Conservation (phyloP, 176 grass and related monocot genomes). For the Triticum timopheevii region DNA sequence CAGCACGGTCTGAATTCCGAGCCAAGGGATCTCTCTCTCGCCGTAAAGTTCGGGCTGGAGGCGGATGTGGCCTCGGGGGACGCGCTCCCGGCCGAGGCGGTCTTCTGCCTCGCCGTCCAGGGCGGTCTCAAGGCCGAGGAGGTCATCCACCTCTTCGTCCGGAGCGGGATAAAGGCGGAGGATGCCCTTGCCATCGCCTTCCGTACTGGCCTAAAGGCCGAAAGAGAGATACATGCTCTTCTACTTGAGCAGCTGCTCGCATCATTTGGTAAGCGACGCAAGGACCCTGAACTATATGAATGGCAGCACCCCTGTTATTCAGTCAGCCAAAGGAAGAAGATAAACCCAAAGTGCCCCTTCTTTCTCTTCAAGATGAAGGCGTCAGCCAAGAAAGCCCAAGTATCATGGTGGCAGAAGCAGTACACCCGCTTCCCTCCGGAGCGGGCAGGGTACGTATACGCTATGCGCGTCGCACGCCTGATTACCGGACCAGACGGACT, state of each 20-base stretch:
- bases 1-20: not conserved
- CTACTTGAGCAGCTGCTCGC: not conserved
- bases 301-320: not conserved
- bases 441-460: not conserved
- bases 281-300: not conserved
- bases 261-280: not conserved
- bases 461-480: not conserved
- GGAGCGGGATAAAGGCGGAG: not conserved
- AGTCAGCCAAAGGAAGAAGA: not conserved
- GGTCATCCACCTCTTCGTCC: not conserved
- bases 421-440: not conserved
- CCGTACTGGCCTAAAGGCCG: not conserved
- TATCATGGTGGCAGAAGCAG: not conserved
- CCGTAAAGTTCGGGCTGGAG: too few relatives aligned
- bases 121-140: not conserved
- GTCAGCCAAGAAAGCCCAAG: not conserved
- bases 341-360: not conserved
- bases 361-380: conserved; percentile 7
- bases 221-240: not conserved
- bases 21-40: too few relatives aligned
- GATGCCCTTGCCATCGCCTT: not conserved
- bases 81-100: too few relatives aligned
- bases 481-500: not conserved
- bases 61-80: too few relatives aligned
- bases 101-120: not conserved